Base-by-base conservation (phyloP, 352 stramenopile genomes). In the Aphanomyces cochlioides region DNA sequence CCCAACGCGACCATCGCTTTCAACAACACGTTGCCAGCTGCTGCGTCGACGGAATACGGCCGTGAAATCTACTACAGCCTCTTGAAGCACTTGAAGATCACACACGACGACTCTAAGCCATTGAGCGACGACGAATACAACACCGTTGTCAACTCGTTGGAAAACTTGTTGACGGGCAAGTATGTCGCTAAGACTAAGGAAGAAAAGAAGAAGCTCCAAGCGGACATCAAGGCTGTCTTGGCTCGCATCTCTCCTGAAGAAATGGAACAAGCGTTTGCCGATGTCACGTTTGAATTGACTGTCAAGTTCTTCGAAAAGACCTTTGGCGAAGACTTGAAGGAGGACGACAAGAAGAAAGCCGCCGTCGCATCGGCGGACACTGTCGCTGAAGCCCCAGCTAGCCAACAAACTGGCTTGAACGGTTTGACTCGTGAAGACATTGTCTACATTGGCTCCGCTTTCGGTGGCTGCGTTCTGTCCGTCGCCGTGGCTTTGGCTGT, bases 111-210 rank as follows among this genome's bases (percentile, higher is more conserved):
- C 34, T 28, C 7, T 1, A 21, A 69, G 39, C 61, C 61, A 37
- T 56, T 69, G 38, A 56, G 28, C 34, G 61, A 69, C 36, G 61
- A 59, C 4, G 61, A 69, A 36, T 69, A 69, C 61, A 69, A 69
- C 37, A 15, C 3, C 0, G 40, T 45, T 19, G 61, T 69, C 12
- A 36, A 69, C 40, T 40, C 38, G 36, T 7, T 69, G 12, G 40
- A 69, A 36, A 36, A 60, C 13, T 4, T 69, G 8, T 60, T 69
- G 36, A 61, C 54, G 7, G 54, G 54, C 6, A 37, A 61, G 21
- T n/a, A 17, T 37, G n/a, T 40, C 34, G 21, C 10, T 5, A 37
- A 17, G 19, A 43, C 10, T 5, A 59, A 57, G 45, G 36, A n/a
- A 13, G 8, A 19, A 21, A 67, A 67, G 60, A 10, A 56, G 41